A percentile compares a stretch with the other conserved stretches of the same genome.
Evolutionary conservation across 805 yeast genomes (phyloP).

Genomic region (Lachancea sp.): DNA sequence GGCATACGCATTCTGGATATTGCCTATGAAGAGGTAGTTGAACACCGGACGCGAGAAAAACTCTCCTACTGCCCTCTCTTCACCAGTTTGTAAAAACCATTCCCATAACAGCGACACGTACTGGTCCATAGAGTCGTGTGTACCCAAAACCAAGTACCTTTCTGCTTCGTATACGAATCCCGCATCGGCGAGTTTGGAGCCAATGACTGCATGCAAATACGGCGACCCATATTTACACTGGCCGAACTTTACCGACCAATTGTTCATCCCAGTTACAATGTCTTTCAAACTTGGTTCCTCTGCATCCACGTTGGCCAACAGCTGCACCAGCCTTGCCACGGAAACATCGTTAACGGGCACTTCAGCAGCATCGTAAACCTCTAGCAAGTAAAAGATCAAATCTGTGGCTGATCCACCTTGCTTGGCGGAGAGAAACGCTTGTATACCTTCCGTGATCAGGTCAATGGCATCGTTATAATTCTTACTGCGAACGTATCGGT

Average conservation of each 20-base stretch:
- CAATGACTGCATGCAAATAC: conserved; percentile 66
- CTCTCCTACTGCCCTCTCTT: conserved; percentile 26
- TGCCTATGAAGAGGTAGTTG: conserved; percentile 65
- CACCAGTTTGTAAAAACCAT: conserved; percentile 38
- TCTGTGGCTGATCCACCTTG: conserved; percentile 83
- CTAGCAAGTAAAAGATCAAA: conserved; percentile 63
- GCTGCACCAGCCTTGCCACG: conserved; percentile 43
- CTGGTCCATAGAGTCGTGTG: conserved; percentile 45
- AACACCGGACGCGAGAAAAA: conserved; percentile 55
- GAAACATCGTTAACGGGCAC: conserved; percentile 38
- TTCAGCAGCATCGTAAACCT: conserved; percentile 52
- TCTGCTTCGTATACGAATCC: conserved; percentile 62
- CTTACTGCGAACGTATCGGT: conserved; percentile 67
- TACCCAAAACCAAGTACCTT: conserved; percentile 62
- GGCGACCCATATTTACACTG: conserved; percentile 63
- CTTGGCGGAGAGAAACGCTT: conserved; percentile 56
- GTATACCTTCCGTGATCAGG: conserved; percentile 63
- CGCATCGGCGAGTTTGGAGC: conserved; percentile 51
- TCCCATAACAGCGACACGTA: conserved; percentile 40
- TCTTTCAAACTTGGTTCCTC: conserved; percentile 58
- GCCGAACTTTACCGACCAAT: conserved; percentile 55
- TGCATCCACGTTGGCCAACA: conserved; percentile 40
- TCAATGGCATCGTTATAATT: conserved; percentile 68
- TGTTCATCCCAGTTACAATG: conserved; percentile 56
- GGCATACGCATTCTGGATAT: conserved; percentile 51